Conservation (phyloP, 1,284 basidiomycete species). For the Phenoliferia sp. region DNA sequence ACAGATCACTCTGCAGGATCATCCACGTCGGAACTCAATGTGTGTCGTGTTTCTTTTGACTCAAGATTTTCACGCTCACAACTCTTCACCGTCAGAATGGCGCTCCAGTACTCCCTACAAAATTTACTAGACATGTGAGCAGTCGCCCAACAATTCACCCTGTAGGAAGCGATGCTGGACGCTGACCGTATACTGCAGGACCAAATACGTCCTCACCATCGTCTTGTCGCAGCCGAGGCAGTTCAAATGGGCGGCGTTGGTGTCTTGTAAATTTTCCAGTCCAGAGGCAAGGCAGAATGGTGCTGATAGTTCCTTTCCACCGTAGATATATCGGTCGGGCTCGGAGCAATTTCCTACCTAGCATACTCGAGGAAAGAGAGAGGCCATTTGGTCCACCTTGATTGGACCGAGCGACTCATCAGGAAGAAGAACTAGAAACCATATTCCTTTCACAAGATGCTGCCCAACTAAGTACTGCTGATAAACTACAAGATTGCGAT, state of each 20-base stretch:
- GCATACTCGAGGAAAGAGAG: constrained; percentile 27
- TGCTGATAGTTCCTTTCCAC: background rate
- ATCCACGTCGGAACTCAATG: constrained; percentile 44
- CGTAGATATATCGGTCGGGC: constrained; percentile 32
- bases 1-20: constrained; percentile 41
- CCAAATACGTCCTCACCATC: constrained; percentile 37
- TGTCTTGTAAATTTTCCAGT: constrained; percentile 34
- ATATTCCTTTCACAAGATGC: background rate
- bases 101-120: constrained; percentile 45
- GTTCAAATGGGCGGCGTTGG: constrained; percentile 41
- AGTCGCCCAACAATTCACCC: constrained; percentile 42
- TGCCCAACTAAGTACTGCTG: background rate
- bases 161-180: constrained; percentile 33
- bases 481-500: too few relatives aligned
- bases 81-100: constrained; percentile 32
- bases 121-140: constrained; percentile 45
- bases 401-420: constrained; percentile 10
- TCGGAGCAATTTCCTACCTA: constrained; percentile 33
- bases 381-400: constrained; percentile 31
- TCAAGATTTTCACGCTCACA: background rate
- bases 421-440: constrained; percentile 1
- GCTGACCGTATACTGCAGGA: constrained; percentile 10
- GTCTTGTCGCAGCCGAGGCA: constrained; percentile 28
- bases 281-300: background rate
- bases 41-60: background rate